Base-by-base conservation (phyloP, 148 eudicot genomes). In the Amaranthus palmeri region DNA sequence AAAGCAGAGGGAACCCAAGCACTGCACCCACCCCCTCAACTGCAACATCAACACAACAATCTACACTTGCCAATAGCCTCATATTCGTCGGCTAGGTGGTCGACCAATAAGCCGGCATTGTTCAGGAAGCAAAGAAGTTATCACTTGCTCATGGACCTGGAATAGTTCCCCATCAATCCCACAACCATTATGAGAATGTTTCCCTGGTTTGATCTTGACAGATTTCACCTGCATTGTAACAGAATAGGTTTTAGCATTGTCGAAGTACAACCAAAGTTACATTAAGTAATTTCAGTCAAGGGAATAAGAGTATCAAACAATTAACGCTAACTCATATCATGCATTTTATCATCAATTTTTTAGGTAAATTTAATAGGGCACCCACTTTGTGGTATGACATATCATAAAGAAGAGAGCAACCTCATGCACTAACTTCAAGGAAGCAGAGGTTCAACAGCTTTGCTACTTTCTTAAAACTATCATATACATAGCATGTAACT, bases 121-220 rank as follows among this genome's bases (percentile, higher is more conserved):
- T 63, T 95, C 99, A 3, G 99, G 93, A 67, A 85, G 87, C 77
- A 92, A 58, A 64, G 97, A 88, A 67, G 88, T 80, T 25, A 86
- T 68, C 52, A 95, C 91, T 81, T 95, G 96, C 69, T 93, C 99
- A 63, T 83, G 87, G 48, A 91, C 89, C 13, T 87, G 84, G 67
- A 91, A 95, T 68, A 95, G 93, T 74, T 95, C 98, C 51, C 98
- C 98, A 71, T 95, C 98, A 70, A 95, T 91, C 78, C 98, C 98
- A 73, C 97, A 92, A 36, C 96, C 97, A 48, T 85, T 80, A 62
- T 89, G 88, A 15, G 88, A 77, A 73, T 79, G 85, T 81, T 95
- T 95, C 68, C 93, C 93, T 41, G 97, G 98, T 76, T 90, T 95
- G 54, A 95, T 79, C 85, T 86, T 95, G n/a, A 89, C 96, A 14